Evolutionary conservation across 345 rosid species (phyloP), one percentile per base, ranked within the genome.

Genomic region (Citrus trifoliata): DNA sequence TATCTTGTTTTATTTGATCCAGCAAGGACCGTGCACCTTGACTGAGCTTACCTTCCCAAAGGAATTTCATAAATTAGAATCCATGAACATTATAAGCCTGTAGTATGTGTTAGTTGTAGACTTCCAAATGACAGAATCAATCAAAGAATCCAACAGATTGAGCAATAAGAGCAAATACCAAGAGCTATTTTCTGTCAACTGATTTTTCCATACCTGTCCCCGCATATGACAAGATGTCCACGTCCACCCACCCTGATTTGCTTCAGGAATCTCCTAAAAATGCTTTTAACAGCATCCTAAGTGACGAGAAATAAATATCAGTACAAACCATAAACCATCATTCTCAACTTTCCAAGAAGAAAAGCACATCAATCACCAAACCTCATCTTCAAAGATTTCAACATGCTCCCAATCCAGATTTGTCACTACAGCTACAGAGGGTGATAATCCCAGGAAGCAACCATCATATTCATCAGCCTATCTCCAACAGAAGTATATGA

Each of bases 401-500:
- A 85, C 84, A 55, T 83, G 86, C 79, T 83, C 86, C 84, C 84
- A 85, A 14, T 78, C 88, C 65, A 85, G 48, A 78, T 80, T 85
- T 21, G 84, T 85, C 68, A 83, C 67, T 12, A 85, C 78, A 72
- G 86, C 88, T 56, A 85, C 30, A 32, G 71, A 76, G 35, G 88
- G 86, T 21, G 77, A 80, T 67, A 80, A 64, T 48, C 80, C 81
- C 73, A 85, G 80, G 84, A 85, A 85, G 68, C 84, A 82, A 61
- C 81, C 80, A 69, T 85, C 86, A 55, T 80, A 85, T 83, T 83
- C 88, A 83, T 83, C 82, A 32, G 86, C 85, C 86, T 85, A 66
- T 27, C 46, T 69, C 55, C 70, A 59, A 35, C 16, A 74, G n/a
- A 55, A 46, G 61, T 46, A 27, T 10, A 28, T 9, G 58, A 53